These are phyloP conservation scores for Verticillium albo-atrum DNA, from an alignment of 2,329 filamentous ascomycete species.

Conservation along the genomic window DNA sequence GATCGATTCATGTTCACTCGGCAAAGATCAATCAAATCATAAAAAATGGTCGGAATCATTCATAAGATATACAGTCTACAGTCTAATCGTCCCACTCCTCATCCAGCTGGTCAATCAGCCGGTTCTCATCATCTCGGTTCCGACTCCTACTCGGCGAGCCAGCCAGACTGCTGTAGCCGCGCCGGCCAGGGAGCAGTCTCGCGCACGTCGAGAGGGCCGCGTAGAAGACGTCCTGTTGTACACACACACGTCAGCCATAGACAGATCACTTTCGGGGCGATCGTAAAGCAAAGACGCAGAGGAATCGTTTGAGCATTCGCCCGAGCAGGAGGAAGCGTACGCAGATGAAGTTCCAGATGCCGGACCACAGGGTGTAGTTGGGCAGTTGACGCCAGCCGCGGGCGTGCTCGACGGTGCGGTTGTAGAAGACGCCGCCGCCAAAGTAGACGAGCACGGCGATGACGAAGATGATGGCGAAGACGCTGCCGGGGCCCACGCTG, in stretches of 20 bases:
- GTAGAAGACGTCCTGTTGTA: slow-evolving; percentile 56
- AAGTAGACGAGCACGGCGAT: slow-evolving; percentile 82
- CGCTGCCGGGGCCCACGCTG: slow-evolving; percentile 63
- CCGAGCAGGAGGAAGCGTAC: slow-evolving; percentile 51
- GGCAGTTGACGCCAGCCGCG: slow-evolving; percentile 93
- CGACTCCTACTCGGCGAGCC: slow-evolving; percentile 45
- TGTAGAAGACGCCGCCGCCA: slow-evolving; percentile 90
- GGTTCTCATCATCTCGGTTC: slow-evolving; percentile 77
- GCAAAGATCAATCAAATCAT: too few relatives aligned
- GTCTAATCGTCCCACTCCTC: slow-evolving; percentile 88
- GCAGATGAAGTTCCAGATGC: slow-evolving; percentile 77
- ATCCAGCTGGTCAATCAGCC: slow-evolving; percentile 91
- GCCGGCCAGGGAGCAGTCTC: slow-evolving; percentile 57
- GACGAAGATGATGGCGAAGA: slow-evolving; percentile 83
- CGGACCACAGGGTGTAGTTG: slow-evolving; percentile 90
- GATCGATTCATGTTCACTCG: neutral
- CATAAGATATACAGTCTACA: neutral
- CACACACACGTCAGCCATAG: neutral
- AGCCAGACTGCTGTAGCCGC: slow-evolving; percentile 64
- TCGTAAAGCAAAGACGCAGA: slow-evolving; percentile 7
- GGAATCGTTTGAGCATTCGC: slow-evolving; percentile 3
- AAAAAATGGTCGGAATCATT: too few relatives aligned
- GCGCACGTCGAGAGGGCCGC: slow-evolving; percentile 67
- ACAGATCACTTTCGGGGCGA: slow-evolving; percentile 15
- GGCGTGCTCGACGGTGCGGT: slow-evolving; percentile 89